phyloP scores from a whole-genome alignment of 2,329 filamentous ascomycete species.

The Cladorrhinum sp. region DNA sequence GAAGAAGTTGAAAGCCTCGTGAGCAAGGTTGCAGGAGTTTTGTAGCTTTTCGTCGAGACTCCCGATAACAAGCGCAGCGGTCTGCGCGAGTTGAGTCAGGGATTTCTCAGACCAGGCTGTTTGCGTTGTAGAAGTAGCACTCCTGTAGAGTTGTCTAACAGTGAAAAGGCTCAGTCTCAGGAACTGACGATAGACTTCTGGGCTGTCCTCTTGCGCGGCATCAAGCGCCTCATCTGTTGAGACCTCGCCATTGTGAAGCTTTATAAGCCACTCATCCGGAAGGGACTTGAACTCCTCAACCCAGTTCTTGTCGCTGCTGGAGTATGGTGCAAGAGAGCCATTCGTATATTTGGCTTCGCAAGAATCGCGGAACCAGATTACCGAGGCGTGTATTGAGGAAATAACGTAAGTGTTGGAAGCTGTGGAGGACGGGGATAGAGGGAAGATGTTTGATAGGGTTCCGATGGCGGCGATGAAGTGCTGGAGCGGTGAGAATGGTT shows the following conservation, averaged over 20 bases:
- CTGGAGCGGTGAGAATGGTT: slow-evolving; percentile 22
- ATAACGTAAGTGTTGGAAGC: slow-evolving; percentile 39
- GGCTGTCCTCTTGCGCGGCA: slow-evolving; percentile 12
- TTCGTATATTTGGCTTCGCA: slow-evolving; percentile 29
- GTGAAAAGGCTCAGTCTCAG: slow-evolving; percentile 39
- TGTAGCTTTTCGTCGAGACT: slow-evolving; percentile 30
- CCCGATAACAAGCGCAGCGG: slow-evolving; percentile 31
- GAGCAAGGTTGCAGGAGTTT: slow-evolving; percentile 23
- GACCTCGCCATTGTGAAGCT: slow-evolving; percentile 2
- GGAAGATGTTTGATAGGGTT: slow-evolving; percentile 30
- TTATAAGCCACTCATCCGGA: slow-evolving; percentile 23
- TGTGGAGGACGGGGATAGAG: slow-evolving; percentile 11
- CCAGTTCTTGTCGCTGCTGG: slow-evolving; percentile 19
- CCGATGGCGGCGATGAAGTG: slow-evolving; percentile 41
- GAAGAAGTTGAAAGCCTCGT: slow-evolving; percentile 30
- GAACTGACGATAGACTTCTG: slow-evolving; percentile 32
- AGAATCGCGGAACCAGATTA: slow-evolving; percentile 38
- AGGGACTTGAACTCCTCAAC: slow-evolving; percentile 24
- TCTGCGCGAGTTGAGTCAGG: slow-evolving; percentile 28
- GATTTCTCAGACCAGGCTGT: slow-evolving; percentile 23
- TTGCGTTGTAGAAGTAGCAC: slow-evolving; percentile 9
- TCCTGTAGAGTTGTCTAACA: slow-evolving; percentile 40
- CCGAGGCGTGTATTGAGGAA: slow-evolving; percentile 34
- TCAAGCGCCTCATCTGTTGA: neutral
- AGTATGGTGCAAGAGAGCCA: slow-evolving; percentile 14